Conservation (phyloP, 2,329 filamentous ascomycete genomes). For the Colletotrichum somersetense region DNA sequence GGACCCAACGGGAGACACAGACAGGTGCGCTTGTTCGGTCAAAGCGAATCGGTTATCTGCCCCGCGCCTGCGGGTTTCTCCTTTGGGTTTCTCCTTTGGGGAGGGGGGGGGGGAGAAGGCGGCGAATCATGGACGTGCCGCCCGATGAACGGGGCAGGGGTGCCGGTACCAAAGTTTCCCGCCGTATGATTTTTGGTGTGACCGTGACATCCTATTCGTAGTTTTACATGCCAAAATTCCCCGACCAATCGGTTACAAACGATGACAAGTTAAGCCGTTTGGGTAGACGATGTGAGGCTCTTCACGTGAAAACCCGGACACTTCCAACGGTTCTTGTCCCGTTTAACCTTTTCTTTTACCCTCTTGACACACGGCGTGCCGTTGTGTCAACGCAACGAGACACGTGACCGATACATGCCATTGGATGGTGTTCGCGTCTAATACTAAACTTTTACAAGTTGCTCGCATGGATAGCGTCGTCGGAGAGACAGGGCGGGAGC, state of each 20-base stretch:
- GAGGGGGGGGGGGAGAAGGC: no score
- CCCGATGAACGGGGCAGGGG: neutral
- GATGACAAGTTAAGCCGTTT: no score
- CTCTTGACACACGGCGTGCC: no score
- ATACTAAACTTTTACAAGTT: no score
- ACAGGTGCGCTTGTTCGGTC: conserved; percentile 19
- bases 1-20: neutral
- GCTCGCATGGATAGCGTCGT: no score
- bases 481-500: no score
- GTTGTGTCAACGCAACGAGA: no score
- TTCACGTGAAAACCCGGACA: no score
- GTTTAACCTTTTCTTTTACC: neutral
- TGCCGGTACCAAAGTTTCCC: neutral
- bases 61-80: neutral
- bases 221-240: neutral
- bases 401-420: neutral
- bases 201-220: neutral
- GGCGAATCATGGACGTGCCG: conserved; percentile 5
- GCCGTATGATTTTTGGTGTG: neutral
- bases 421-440: neutral
- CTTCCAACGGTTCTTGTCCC: no score
- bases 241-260: no score
- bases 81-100: neutral
- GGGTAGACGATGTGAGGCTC: no score
- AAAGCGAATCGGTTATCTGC: conserved; percentile 8